A percentile compares a stretch with the other conserved stretches of the same genome.
Evolutionary conservation across 2,329 filamentous ascomycete species (phyloP).

Genomic region (Neurospora crassa): DNA sequence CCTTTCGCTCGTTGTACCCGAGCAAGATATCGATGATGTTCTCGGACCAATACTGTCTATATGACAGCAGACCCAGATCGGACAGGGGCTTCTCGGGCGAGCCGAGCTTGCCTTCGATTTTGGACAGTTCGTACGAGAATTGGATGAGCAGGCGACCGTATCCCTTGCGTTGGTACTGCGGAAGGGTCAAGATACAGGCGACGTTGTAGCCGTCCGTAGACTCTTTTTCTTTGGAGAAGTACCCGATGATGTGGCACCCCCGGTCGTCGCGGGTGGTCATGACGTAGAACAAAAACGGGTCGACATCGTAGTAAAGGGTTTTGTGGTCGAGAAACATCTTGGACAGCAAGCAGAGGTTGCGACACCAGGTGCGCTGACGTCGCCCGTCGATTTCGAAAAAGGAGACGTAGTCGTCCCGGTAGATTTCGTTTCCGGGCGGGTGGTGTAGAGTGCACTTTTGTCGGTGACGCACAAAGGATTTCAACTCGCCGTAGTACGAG

Average conservation of each 20-base stretch:
- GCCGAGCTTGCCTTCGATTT: conserved; percentile 88
- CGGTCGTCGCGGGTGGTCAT: conserved; percentile 86
- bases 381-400: conserved; percentile 97
- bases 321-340: conserved; percentile 98
- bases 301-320: conserved; percentile 98
- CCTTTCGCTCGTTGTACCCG: conserved; percentile 55
- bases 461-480: conserved; percentile 77
- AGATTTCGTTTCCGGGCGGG: conserved; percentile 95
- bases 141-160: conserved; percentile 91
- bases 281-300: conserved; percentile 96
- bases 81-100: conserved; percentile 95
- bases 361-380: conserved; percentile 89
- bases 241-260: conserved; percentile 95
- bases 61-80: conserved; percentile 85
- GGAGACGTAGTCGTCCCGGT: conserved; percentile 84
- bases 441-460: conserved; percentile 85
- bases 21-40: conserved; percentile 83
- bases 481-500: conserved; percentile 75
- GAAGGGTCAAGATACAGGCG: conserved; percentile 91
- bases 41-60: conserved; percentile 96
- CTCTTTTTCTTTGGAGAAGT: conserved; percentile 98
- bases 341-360: conserved; percentile 85
- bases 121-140: conserved; percentile 94
- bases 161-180: conserved; percentile 91
- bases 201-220: conserved; percentile 95